phyloP scores from a whole-genome alignment of 2,329 filamentous ascomycete genomes.

The Phyllosticta citribraziliensis region DNA sequence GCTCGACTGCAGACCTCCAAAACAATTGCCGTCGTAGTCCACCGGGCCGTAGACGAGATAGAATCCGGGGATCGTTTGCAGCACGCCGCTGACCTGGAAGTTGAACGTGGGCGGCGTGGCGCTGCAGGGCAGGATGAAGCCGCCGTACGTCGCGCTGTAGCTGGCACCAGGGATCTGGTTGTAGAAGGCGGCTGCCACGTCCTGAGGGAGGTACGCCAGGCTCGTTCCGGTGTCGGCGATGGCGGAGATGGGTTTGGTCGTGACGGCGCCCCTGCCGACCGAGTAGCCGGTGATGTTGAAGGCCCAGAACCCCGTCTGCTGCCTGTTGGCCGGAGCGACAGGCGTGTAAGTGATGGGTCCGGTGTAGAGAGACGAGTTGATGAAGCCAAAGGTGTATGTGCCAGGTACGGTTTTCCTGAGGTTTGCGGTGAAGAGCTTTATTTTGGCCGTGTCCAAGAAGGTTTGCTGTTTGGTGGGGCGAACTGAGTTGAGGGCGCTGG shows the following conservation, averaged over 20 bases:
- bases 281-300: slow-evolving; percentile 49
- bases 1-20: slow-evolving; percentile 63
- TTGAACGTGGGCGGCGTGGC: slow-evolving; percentile 44
- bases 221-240: slow-evolving; percentile 66
- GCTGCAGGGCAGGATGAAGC: slow-evolving; percentile 46
- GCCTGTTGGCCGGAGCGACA: slow-evolving; percentile 34
- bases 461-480: slow-evolving; percentile 41
- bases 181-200: slow-evolving; percentile 52
- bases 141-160: slow-evolving; percentile 40
- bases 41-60: slow-evolving; percentile 46
- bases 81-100: slow-evolving; percentile 40
- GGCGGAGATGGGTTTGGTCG: slow-evolving; percentile 35
- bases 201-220: slow-evolving; percentile 49
- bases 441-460: slow-evolving; percentile 51
- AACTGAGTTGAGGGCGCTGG: slow-evolving; percentile 51
- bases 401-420: slow-evolving; percentile 43
- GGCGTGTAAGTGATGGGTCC: slow-evolving; percentile 47
- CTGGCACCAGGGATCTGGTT: slow-evolving; percentile 42
- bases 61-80: slow-evolving; percentile 42
- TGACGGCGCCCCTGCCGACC: slow-evolving; percentile 36
- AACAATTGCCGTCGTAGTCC: slow-evolving; percentile 44
- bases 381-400: slow-evolving; percentile 49
- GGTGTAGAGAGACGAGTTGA: slow-evolving; percentile 49
- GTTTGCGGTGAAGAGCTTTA: slow-evolving; percentile 46
- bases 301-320: slow-evolving; percentile 52